Percentiles rank a stretch among this genome's conserved stretches.
Evolutionary conservation across 257 asterid species (phyloP).

Genomic region (Cynanchum wilfordii): DNA sequence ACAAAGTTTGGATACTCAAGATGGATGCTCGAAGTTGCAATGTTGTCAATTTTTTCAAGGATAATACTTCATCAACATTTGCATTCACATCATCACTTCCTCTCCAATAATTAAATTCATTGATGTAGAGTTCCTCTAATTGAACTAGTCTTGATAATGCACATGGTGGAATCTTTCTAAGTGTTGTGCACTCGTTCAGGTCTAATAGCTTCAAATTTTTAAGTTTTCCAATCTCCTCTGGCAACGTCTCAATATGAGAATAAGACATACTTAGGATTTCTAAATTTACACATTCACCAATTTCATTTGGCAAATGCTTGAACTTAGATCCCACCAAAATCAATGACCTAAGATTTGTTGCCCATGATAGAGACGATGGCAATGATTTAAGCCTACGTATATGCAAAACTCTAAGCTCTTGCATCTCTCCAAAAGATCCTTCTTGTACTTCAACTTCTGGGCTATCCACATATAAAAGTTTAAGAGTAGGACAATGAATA

Average conservation of each 20-base stretch:
- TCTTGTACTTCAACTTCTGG: no score
- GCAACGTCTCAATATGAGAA: not conserved
- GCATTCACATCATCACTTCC: not conserved
- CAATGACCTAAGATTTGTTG: no score
- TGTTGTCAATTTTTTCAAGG: conserved; percentile 1
- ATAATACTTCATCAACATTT: conserved; percentile 7
- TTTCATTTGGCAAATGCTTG: not conserved
- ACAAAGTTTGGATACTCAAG: not conserved
- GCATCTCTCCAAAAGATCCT: no score
- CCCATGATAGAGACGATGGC: no score
- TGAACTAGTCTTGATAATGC: conserved; percentile 8
- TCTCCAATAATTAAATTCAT: not conserved
- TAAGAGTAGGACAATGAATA: no score
- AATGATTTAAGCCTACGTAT: no score
- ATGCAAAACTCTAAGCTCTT: no score
- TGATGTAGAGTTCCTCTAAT: conserved; percentile 14
- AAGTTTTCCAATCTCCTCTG: conserved; percentile 10
- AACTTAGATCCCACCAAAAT: not conserved
- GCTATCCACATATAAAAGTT: no score
- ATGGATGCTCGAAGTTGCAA: not conserved
- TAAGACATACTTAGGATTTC: conserved; percentile 16
- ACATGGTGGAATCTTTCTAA: conserved; percentile 4
- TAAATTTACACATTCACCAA: conserved; percentile 10
- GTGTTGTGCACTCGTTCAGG: not conserved
- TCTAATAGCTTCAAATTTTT: conserved; percentile 14